phyloP scores from a whole-genome alignment of 2,329 filamentous ascomycete genomes.

The Aureobasidium uvarum region DNA sequence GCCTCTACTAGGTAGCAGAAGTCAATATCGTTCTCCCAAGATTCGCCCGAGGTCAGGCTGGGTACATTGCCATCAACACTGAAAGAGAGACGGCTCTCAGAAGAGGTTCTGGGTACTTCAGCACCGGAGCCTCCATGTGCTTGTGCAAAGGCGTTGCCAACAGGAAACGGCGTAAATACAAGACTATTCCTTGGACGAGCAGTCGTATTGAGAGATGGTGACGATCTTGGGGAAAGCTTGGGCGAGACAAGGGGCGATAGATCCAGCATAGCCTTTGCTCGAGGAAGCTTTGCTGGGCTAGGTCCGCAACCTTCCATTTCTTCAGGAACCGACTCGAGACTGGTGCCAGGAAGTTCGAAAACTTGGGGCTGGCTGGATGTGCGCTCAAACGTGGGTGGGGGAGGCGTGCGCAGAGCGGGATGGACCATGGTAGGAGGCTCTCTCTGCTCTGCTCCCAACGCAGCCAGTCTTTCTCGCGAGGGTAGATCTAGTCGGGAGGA shows the following conservation, averaged over 20 bases:
- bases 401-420: slow-evolving; percentile 24
- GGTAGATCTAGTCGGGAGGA: slow-evolving; percentile 31
- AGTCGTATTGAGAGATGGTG: not conserved
- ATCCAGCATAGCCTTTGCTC: slow-evolving; percentile 12
- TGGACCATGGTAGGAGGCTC: slow-evolving; percentile 29
- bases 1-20: slow-evolving; percentile 62
- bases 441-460: slow-evolving; percentile 25
- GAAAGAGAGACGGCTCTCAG: slow-evolving; percentile 15
- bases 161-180: slow-evolving; percentile 11
- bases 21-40: slow-evolving; percentile 63
- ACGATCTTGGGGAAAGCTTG: not conserved
- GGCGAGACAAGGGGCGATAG: not conserved
- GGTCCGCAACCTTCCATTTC: slow-evolving; percentile 42
- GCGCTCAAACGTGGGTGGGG: slow-evolving; percentile 9
- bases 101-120: slow-evolving; percentile 13
- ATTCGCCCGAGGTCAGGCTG: slow-evolving; percentile 40
- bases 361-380: slow-evolving; percentile 35
- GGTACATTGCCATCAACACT: slow-evolving; percentile 28
- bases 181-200: slow-evolving; percentile 7
- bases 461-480: slow-evolving; percentile 16
- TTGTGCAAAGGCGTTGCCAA: slow-evolving; percentile 24
- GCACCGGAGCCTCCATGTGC: slow-evolving; percentile 10
- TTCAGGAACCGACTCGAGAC: slow-evolving; percentile 48
- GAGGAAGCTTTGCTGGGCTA: slow-evolving; percentile 3
- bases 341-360: slow-evolving; percentile 37